These are phyloP conservation scores for Conticribra guillardii DNA, from an alignment of 108 stramenopile genomes.

Conservation along the genomic window DNA sequence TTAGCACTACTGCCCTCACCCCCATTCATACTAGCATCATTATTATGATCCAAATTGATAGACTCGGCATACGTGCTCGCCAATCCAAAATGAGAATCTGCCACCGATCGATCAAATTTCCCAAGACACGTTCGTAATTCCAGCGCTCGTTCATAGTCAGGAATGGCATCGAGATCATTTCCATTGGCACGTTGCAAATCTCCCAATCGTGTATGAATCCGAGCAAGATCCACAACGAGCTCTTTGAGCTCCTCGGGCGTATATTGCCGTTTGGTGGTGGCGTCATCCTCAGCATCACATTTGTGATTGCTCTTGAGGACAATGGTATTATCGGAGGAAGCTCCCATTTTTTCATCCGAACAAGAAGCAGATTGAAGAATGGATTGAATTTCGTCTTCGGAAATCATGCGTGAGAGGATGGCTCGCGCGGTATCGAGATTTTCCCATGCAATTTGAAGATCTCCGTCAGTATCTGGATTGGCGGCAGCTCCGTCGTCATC, in stretches of 20 bases:
- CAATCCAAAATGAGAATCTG: conserved; percentile 71
- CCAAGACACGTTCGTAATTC: conserved; percentile 33
- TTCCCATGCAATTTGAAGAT: conserved; percentile 89
- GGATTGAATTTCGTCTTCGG: conserved; percentile 9
- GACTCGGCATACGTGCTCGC: conserved; percentile 63
- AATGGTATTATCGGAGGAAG: not conserved
- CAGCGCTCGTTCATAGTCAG: conserved; percentile 66
- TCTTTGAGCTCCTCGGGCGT: not conserved
- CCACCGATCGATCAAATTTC: conserved; percentile 70
- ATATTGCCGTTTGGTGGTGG: not conserved
- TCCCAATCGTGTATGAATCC: conserved; percentile 73
- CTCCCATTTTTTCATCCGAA: not conserved
- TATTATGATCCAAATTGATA: conserved; percentile 18
- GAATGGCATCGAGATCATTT: conserved; percentile 54
- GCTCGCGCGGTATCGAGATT: conserved; percentile 81
- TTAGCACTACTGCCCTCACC: conserved; percentile 1
- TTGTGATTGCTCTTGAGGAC: no score
- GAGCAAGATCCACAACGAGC: conserved; percentile 66
- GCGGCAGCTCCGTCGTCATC: conserved; percentile 16
- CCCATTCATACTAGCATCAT: not conserved
- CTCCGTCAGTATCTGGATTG: conserved; percentile 53
- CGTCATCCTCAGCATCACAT: not conserved
- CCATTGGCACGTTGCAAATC: conserved; percentile 81
- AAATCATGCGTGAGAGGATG: conserved; percentile 52
- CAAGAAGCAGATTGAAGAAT: not conserved